Evolutionary conservation across 1,284 basidiomycete genomes (phyloP).

Genomic region (Pisolithus thermaeus): DNA sequence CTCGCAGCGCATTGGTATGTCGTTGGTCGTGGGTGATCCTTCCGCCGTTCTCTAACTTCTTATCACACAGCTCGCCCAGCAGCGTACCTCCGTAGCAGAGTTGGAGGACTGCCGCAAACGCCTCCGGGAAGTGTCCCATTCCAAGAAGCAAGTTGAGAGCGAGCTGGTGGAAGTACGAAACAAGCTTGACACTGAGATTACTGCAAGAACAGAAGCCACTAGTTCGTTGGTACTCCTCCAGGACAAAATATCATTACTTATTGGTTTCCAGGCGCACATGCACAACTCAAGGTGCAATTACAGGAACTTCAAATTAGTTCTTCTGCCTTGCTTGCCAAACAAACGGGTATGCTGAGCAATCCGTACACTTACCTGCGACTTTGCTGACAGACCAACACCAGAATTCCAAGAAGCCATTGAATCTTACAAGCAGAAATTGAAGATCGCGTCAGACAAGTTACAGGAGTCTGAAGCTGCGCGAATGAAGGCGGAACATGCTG

Average conservation of each 20-base stretch:
- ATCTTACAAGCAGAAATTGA: conserved; percentile 60
- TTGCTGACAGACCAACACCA: conserved; percentile 13
- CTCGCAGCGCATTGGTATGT: conserved; percentile 64
- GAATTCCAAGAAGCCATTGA: conserved; percentile 62
- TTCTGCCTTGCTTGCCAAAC: conserved; percentile 53
- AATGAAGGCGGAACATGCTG: conserved; percentile 59
- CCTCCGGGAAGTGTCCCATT: conserved; percentile 49
- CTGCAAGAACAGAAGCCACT: conserved; percentile 52
- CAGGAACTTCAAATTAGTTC: conserved; percentile 65
- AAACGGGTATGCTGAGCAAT: conserved; percentile 42
- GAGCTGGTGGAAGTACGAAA: conserved; percentile 53
- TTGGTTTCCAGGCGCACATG: conserved; percentile 44
- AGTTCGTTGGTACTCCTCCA: conserved; percentile 34
- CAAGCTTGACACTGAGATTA: conserved; percentile 47
- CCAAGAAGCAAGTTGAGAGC: conserved; percentile 54
- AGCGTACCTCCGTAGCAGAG: conserved; percentile 59
- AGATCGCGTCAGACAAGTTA: conserved; percentile 54
- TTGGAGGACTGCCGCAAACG: conserved; percentile 58
- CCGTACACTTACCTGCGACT: conserved; percentile 5
- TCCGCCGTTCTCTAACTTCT: conserved; percentile 1
- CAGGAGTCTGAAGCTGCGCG: conserved; percentile 67
- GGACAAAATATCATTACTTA: not conserved
- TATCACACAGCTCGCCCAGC: conserved; percentile 51
- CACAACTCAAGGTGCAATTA: conserved; percentile 53
- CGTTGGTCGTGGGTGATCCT: not conserved